Evolutionary conservation across 2,329 filamentous ascomycete species (phyloP).

Genomic region (Colletotrichum cuscutae): DNA sequence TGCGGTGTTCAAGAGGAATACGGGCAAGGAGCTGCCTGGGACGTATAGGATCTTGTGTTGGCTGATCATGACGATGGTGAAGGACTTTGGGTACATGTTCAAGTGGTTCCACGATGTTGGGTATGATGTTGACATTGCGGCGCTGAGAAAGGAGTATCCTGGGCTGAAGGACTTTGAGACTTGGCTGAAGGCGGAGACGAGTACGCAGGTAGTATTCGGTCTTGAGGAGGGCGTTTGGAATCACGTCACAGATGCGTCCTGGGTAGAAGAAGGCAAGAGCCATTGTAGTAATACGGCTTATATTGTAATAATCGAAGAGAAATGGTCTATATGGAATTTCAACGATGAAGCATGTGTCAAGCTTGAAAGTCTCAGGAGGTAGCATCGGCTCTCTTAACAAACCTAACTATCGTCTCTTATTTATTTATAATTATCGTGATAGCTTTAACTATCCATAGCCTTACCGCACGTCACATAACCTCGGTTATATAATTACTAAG

Average conservation of each 20-base stretch:
- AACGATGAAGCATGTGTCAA: no score
- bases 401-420: no score
- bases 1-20: constrained; percentile 44
- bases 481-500: no score
- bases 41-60: constrained; percentile 43
- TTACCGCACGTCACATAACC: no score
- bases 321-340: no score
- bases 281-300: background rate
- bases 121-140: constrained; percentile 46
- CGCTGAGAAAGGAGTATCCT: constrained; percentile 41
- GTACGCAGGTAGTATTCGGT: constrained; percentile 49
- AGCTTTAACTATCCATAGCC: no score
- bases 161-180: constrained; percentile 41
- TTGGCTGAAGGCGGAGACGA: constrained; percentile 66
- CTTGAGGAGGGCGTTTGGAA: background rate
- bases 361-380: no score
- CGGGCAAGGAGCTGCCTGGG: constrained; percentile 42
- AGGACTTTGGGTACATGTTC: constrained; percentile 50
- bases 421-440: no score
- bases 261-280: background rate
- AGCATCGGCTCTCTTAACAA: no score
- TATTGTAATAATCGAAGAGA: no score
- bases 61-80: constrained; percentile 41
- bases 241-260: no score
- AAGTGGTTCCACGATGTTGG: constrained; percentile 49